Conservation (phyloP, 164 flowering plant genomes). For the Macadamia integrifolia region DNA sequence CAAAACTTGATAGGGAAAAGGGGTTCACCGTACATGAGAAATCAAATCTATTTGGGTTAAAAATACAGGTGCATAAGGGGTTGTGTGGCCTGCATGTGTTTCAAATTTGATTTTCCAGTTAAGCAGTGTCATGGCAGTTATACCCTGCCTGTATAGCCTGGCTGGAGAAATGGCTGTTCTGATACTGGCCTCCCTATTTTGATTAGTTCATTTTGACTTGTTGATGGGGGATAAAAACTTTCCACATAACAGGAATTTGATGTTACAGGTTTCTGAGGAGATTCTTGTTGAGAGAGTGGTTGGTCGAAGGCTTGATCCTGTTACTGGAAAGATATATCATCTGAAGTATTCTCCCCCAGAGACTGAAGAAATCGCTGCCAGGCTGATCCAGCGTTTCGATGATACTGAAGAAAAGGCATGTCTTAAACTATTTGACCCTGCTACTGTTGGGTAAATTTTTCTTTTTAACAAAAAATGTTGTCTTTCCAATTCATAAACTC, state of each 20-base stretch:
- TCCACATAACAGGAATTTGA: background rate
- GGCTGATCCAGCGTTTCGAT: conserved; percentile 95
- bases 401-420: conserved; percentile 94
- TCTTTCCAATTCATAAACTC: no score
- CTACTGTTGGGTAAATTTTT: background rate
- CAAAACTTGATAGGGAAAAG: no score
- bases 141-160: no score
- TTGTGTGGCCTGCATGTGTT: no score
- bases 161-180: no score
- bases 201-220: background rate
- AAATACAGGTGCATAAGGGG: no score
- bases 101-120: no score
- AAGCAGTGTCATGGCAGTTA: no score
- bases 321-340: conserved; percentile 92
- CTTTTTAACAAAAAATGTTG: no score
- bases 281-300: conserved; percentile 93
- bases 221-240: background rate
- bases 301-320: conserved; percentile 95
- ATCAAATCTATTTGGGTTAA: no score
- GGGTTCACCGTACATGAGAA: no score
- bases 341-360: conserved; percentile 92
- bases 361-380: conserved; percentile 82
- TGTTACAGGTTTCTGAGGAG: conserved; percentile 79
- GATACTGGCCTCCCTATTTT: background rate
- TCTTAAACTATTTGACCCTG: conserved; percentile 4